Conservation (phyloP, 352 stramenopile species). For the Pythium aristosporum region DNA sequence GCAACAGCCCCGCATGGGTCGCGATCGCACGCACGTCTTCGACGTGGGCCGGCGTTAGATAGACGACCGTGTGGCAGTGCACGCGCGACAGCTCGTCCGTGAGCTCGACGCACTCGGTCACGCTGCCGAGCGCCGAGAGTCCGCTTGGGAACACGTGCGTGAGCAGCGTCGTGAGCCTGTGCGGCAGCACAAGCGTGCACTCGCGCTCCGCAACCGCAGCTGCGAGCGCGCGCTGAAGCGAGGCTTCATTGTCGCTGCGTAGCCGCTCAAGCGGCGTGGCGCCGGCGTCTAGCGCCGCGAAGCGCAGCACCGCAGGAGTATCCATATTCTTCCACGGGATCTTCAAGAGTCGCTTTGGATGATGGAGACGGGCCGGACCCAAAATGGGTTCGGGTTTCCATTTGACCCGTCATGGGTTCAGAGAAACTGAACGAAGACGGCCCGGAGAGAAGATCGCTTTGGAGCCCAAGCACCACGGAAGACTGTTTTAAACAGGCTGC, state of each 20-base stretch:
- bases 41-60: conserved; percentile 42
- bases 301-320: conserved; percentile 7
- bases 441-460: conserved; percentile 20
- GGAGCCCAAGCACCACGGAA: background rate
- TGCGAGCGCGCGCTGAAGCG: conserved; percentile 40
- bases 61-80: conserved; percentile 36
- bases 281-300: conserved; percentile 15
- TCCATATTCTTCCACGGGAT: conserved; percentile 15
- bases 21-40: conserved; percentile 48
- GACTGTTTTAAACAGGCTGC: conserved; percentile 10
- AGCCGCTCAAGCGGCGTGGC: conserved; percentile 25
- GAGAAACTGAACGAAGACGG: background rate
- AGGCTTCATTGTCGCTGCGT: conserved; percentile 42
- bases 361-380: background rate
- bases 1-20: conserved; percentile 41
- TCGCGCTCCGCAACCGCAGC: conserved; percentile 28
- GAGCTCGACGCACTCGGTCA: conserved; percentile 61
- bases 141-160: conserved; percentile 60
- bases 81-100: conserved; percentile 42
- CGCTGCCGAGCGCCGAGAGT: conserved; percentile 36
- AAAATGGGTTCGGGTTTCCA: conserved; percentile 1
- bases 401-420: background rate
- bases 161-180: conserved; percentile 52
- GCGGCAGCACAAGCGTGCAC: conserved; percentile 56
- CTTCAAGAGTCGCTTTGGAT: conserved; percentile 15